phyloP scores from a whole-genome alignment of 495 filamentous ascomycete species.

The Astrocystis sublimbata region DNA sequence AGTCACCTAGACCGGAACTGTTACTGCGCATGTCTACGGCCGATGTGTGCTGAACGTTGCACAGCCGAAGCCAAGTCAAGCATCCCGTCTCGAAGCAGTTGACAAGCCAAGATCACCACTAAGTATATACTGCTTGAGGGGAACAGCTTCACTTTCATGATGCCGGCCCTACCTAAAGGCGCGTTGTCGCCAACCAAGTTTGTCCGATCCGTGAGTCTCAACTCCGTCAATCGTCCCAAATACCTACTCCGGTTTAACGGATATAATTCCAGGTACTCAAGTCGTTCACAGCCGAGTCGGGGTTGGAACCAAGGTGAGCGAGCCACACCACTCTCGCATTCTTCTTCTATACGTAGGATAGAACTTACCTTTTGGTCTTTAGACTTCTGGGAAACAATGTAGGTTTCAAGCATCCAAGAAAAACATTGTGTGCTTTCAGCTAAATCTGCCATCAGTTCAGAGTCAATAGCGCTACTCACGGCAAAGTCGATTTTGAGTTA shows the following conservation, averaged over 20 bases:
- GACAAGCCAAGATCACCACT: neutral
- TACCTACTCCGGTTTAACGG: neutral
- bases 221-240: neutral
- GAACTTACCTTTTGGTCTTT: neutral
- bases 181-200: constrained; percentile 38
- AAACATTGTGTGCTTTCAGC: neutral
- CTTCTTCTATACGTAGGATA: neutral
- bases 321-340: constrained; percentile 6
- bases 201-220: constrained; percentile 40
- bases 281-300: constrained; percentile 80
- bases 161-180: constrained; percentile 26
- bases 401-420: constrained; percentile 10
- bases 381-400: constrained; percentile 50
- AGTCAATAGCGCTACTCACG: constrained; percentile 72
- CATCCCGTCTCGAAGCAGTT: neutral
- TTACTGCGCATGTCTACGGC: neutral
- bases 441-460: constrained; percentile 57
- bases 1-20: neutral
- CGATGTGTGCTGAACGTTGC: too few species aligned
- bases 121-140: too few species aligned
- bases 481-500: constrained; percentile 83
- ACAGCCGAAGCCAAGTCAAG: too few species aligned
- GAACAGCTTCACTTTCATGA: constrained; percentile 14
- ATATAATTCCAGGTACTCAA: constrained; percentile 73
- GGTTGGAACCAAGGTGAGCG: constrained; percentile 80